Conservation (phyloP, 768 basidiomycete species). For the Podaxis pistillaris region DNA sequence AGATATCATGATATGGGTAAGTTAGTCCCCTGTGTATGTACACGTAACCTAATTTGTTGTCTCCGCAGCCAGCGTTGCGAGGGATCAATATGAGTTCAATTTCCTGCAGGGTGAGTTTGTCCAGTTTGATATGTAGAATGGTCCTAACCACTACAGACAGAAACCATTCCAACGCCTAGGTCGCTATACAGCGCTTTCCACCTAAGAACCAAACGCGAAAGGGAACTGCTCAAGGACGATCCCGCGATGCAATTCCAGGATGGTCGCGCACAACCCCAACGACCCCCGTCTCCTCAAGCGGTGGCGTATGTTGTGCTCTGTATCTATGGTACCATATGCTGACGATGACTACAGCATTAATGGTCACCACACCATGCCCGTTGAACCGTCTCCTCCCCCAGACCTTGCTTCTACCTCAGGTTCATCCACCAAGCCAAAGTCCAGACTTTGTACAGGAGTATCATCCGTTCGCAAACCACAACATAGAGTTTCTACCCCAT, state of each 20-base stretch:
- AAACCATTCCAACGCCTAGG: conserved; percentile 65
- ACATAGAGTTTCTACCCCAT: background rate
- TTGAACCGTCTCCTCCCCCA: background rate
- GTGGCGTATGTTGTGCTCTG: background rate
- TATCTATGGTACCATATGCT: background rate
- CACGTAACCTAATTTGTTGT: conserved; percentile 13
- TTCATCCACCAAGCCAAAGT: background rate
- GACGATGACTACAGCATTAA: background rate
- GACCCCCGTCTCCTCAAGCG: background rate
- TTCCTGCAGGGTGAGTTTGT: conserved; percentile 58
- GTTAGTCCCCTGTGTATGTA: conserved; percentile 21
- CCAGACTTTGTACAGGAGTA: background rate
- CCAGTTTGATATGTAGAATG: background rate
- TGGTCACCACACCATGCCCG: background rate
- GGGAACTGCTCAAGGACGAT: conserved; percentile 51
- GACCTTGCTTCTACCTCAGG: background rate
- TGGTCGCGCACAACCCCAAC: background rate
- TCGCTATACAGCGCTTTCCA: conserved; percentile 59
- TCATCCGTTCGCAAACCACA: background rate
- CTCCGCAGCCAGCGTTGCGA: conserved; percentile 51
- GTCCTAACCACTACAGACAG: conserved; percentile 30
- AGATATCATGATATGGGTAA: conserved; percentile 77
- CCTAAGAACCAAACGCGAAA: conserved; percentile 29
- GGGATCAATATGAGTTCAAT: conserved; percentile 66
- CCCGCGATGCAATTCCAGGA: conserved; percentile 38